Evolutionary conservation across 164 flowering plant genomes (phyloP).

Genomic region (Cinnamomum micranthum): DNA sequence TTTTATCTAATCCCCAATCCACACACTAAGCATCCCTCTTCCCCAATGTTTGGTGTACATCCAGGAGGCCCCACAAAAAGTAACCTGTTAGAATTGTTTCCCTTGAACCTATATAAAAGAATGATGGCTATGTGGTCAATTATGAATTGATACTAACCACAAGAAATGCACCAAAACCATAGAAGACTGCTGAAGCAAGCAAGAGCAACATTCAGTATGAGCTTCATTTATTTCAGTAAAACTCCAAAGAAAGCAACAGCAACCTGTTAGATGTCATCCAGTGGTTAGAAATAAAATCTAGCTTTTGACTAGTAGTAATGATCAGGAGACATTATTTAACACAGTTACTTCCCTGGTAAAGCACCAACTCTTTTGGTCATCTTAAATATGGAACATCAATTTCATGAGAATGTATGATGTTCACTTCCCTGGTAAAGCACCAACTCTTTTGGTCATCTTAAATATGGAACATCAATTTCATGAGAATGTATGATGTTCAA

Average conservation of each 20-base stretch:
- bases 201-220: slow-evolving; percentile 28
- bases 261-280: slow-evolving; percentile 1
- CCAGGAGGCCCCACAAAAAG: neutral
- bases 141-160: slow-evolving; percentile 44
- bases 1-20: neutral
- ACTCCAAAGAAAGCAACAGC: slow-evolving; percentile 4
- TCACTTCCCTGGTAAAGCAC: neutral
- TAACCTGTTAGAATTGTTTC: too few relatives aligned
- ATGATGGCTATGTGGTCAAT: neutral
- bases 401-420: neutral
- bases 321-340: neutral
- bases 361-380: neutral
- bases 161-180: slow-evolving; percentile 38
- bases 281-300: neutral
- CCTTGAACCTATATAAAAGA: neutral
- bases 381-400: neutral
- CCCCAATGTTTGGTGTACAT: neutral
- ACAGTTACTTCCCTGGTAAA: neutral
- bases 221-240: slow-evolving; percentile 42
- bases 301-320: neutral
- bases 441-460: neutral
- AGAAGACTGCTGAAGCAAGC: slow-evolving; percentile 30
- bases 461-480: neutral
- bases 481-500: neutral
- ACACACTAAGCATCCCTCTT: neutral